Conservation (phyloP, 2,329 filamentous ascomycete genomes). For the Sporothrix variecibatus region DNA sequence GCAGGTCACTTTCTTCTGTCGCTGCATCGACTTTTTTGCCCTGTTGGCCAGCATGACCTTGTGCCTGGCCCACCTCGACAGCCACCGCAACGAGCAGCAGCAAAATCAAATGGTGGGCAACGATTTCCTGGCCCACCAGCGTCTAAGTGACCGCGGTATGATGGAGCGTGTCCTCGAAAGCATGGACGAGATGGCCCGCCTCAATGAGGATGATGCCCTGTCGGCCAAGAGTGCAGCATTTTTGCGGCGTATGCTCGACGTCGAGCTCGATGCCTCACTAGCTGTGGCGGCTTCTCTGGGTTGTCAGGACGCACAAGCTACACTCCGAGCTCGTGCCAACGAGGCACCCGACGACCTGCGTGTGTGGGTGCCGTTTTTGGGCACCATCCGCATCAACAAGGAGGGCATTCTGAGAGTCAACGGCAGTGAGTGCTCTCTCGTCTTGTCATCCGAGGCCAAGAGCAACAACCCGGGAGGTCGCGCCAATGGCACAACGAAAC, state of each 20-base stretch:
- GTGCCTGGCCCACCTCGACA: constrained; percentile 46
- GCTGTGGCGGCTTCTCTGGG: constrained; percentile 10
- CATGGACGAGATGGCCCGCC: constrained; percentile 36
- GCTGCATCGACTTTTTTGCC: constrained; percentile 46
- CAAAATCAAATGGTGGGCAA: neutral
- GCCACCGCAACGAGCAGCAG: constrained; percentile 24
- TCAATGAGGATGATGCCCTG: constrained; percentile 34
- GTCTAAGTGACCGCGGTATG: constrained; percentile 45
- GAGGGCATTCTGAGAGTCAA: constrained; percentile 25
- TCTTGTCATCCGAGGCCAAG: neutral
- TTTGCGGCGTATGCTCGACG: constrained; percentile 41
- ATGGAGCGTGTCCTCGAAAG: constrained; percentile 42
- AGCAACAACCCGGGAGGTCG: neutral
- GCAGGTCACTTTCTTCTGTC: constrained; percentile 41
- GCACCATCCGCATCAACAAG: constrained; percentile 41
- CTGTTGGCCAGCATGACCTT: constrained; percentile 44
- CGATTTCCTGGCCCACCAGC: constrained; percentile 44
- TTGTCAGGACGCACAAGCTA: neutral
- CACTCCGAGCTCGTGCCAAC: neutral
- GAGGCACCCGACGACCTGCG: constrained; percentile 25
- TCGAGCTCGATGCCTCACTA: constrained; percentile 37
- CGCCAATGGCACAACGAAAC: neutral
- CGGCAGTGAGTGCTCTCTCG: constrained; percentile 6
- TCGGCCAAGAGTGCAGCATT: constrained; percentile 38
- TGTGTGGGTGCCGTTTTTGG: constrained; percentile 48